Base-by-base conservation (phyloP, 345 rosid genomes). In the Eutrema heterophyllum region DNA sequence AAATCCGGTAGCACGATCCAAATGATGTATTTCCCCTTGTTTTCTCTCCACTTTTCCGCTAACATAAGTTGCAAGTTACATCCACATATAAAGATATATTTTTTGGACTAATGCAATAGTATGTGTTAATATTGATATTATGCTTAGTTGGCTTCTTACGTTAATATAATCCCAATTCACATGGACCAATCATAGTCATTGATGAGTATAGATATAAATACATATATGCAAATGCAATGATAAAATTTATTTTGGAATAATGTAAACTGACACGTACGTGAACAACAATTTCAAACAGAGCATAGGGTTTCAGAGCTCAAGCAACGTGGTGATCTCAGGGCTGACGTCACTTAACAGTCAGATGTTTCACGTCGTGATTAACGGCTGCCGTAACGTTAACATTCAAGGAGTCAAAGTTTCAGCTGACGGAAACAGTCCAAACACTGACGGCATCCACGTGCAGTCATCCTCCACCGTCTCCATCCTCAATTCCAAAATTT, bases 391-490 rank as follows among this genome's bases (percentile, higher is more conserved):
- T 21, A 80, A 92, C 32, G 87, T 86, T n/a, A 79, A 70, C 52
- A 14, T 89, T 12, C 67, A 83, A 14, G 85, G 85, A 18, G 82
- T 83, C 9, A 81, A 52, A 54, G 63, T 92, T 35, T 80, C 76
- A 0, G 87, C 96, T 29, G 49, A 84, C 7, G 83, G 86, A 7
- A 41, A 77, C 44, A 91, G 97, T 71, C 93, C 91, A 4, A 91
- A 91, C 81, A 91, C 96, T 6, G 97, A 89, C 38, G 95, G 97
- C 12, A 84, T 89, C 46, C 96, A 89, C 59, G 83, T 91, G 4
- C 86, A 84, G 14, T 10, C 51, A 12, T 91, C 96, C 0, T 61
- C 58, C 35, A 69, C 70, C 2, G 82, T 89, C 40, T 84, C 87
- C 3, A 86, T 87, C 61, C 21, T 79, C 59, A 72, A 71, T 73